Base-by-base conservation (phyloP, 2,329 filamentous ascomycete species). In the Aspergillus latus region DNA sequence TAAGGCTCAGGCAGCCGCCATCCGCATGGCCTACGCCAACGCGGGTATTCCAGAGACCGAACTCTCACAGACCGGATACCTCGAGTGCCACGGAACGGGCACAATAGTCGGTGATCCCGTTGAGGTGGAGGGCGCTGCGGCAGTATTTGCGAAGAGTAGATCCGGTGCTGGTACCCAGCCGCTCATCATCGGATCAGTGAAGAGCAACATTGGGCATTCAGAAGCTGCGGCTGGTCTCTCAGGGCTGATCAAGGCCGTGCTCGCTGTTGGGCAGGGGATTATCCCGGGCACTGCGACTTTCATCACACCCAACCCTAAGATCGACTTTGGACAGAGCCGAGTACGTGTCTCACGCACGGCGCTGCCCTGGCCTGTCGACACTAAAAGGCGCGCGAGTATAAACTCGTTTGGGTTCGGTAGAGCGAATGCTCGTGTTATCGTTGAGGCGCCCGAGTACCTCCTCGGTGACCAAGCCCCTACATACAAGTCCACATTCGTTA, bases 81-180 rank as follows among this genome's bases (percentile, higher is more conserved):
- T 78, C 15, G 70, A 78, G 49, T 67, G 66, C 9, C 75, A 78
- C 53, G 75, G 74, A 8, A 78, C 76, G 0, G 75, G 74, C 16
- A 73, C 70, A 1, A 36, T 45, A 7, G 64, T 62, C 3, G 70
- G 69, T 3, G 69, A 72, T 46, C 68, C 65, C 1, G 26, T 51
- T 9, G 69, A 71, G 51, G 56, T 63, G 0, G 40, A 52, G 6
- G 68, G 64, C 3, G 63, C 68, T n/a, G 52, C 48, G 5, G 45
- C 53, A 2, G 64, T 63, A 0, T 66, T 70, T 50, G 54, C 44
- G 11, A 57, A 43, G 4, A 36, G 9, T 26, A 15, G 43, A 45
- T 4, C 4, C 9, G 16, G 16, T 4, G 28, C 43, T 47, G 11
- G 34, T n/a, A 9, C 32, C 2, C n/a, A 16, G n/a, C 44, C 11